phyloP scores from a whole-genome alignment of 768 basidiomycete species.

The Leccinellum albellum region DNA sequence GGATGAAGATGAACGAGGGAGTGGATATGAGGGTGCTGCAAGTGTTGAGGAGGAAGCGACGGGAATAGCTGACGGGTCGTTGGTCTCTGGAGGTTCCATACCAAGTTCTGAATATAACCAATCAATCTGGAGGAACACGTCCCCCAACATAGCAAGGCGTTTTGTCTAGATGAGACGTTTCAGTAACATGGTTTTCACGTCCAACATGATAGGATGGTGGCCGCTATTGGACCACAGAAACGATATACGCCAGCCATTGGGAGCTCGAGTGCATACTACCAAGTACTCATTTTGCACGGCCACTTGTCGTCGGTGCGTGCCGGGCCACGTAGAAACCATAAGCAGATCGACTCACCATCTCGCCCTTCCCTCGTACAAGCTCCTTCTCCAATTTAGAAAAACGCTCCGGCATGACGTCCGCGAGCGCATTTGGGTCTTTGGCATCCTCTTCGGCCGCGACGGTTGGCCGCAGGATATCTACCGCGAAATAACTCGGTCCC shows the following conservation, averaged over 20 bases:
- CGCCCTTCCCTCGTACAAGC: slow-evolving; percentile 78
- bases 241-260: neutral
- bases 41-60: slow-evolving; percentile 38
- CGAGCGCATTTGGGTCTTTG: slow-evolving; percentile 39
- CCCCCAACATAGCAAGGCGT: slow-evolving; percentile 60
- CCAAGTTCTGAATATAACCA: slow-evolving; percentile 83
- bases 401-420: slow-evolving; percentile 77
- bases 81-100: slow-evolving; percentile 55
- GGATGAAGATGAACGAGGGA: slow-evolving; percentile 44
- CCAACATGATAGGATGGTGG: neutral
- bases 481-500: slow-evolving; percentile 53
- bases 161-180: slow-evolving; percentile 46
- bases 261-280: neutral
- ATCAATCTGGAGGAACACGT: slow-evolving; percentile 70
- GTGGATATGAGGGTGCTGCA: slow-evolving; percentile 34
- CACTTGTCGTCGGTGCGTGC: neutral
- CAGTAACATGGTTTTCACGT: neutral
- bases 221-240: neutral
- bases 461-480: slow-evolving; percentile 51
- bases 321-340: neutral
- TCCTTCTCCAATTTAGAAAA: slow-evolving; percentile 82
- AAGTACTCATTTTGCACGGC: neutral
- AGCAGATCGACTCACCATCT: slow-evolving; percentile 57
- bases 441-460: slow-evolving; percentile 41
- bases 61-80: slow-evolving; percentile 36